Base-by-base conservation (phyloP, 768 basidiomycete species). In the Boletus sensibilis region DNA sequence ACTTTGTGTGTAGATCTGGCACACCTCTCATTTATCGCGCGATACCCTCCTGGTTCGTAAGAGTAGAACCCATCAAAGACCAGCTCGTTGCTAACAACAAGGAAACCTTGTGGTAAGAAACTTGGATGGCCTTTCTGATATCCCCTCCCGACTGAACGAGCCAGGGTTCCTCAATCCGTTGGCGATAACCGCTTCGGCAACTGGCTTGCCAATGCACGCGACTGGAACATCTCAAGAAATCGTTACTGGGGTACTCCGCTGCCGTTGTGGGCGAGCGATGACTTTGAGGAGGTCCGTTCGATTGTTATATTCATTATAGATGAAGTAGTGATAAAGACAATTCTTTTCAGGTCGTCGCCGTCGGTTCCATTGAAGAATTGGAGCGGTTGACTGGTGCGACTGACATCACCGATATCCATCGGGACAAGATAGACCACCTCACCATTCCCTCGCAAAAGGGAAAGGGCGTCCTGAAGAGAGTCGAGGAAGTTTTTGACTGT, bases 171-270 rank as follows among this genome's bases (percentile, higher is more conserved):
- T 11, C 87, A 92, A 66, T 80, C 75, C 58, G 87, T 98, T 44
- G 92, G 94, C 7, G 95, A 98, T 56, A 84, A 88, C 62, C 82
- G 96, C 34, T 99, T 99, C 68, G 94, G 94, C 21, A 95, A 93
- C 72, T 99, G 97, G 97, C 79, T 99, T 49, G 88, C 90, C 46
- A 98, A 96, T 72, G 97, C 97, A n/a, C 84, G 95, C 21, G 97
- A 99, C 68, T 99, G 97, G 97, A 98, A 98, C 68, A 81, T 99
- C 60, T 97, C 95, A n/a, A 84, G 97, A 59, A 98, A 98, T 77
- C 83, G 97, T 46, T 99, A 98, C 71, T 99, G 95, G 95, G 97
- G 96, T 34, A 98, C 95, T 5, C 97, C 97, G 18, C 86, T 99
- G 53, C 97, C 97, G 12, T 76, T 99, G 35, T 99, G 97, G 97